Conservation (phyloP, 352 stramenopile genomes). For the Pythium rishiriense region DNA sequence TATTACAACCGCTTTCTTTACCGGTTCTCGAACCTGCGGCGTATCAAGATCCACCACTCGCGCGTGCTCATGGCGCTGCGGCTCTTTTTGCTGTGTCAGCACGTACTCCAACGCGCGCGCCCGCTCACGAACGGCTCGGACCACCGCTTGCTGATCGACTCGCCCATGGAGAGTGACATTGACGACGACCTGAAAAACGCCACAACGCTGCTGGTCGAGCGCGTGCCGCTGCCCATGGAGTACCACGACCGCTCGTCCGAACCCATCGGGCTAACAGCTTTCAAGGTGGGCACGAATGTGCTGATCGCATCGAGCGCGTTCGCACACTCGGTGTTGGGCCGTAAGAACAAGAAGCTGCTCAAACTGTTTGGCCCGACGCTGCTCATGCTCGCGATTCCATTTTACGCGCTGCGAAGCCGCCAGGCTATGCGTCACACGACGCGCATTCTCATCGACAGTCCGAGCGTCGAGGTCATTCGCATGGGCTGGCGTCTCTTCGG, state of each 20-base stretch:
- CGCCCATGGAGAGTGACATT: constrained; percentile 84
- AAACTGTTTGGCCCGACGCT: constrained; percentile 55
- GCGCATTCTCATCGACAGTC: constrained; percentile 77
- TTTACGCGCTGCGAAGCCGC: constrained; percentile 75
- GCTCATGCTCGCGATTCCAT: constrained; percentile 73
- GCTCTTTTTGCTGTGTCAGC: constrained; percentile 80
- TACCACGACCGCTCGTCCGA: constrained; percentile 86
- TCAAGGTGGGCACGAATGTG: constrained; percentile 84
- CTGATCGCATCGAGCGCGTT: constrained; percentile 77
- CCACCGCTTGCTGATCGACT: constrained; percentile 79
- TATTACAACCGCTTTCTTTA: constrained; percentile 83
- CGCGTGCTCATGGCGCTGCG: constrained; percentile 83
- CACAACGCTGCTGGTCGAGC: constrained; percentile 73
- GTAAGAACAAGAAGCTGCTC: constrained; percentile 65
- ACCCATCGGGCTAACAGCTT: constrained; percentile 72
- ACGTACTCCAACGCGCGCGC: constrained; percentile 77
- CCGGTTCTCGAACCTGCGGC: constrained; percentile 78
- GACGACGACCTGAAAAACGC: constrained; percentile 88
- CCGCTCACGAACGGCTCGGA: constrained; percentile 72
- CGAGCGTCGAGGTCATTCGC: constrained; percentile 84
- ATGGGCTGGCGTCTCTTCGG: constrained; percentile 84
- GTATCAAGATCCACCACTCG: constrained; percentile 85
- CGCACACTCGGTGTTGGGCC: constrained; percentile 67
- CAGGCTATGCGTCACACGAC: constrained; percentile 76
- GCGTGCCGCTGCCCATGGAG: constrained; percentile 77